phyloP scores from a whole-genome alignment of 202 grass and related monocot species.

The Carex sylvatica region DNA sequence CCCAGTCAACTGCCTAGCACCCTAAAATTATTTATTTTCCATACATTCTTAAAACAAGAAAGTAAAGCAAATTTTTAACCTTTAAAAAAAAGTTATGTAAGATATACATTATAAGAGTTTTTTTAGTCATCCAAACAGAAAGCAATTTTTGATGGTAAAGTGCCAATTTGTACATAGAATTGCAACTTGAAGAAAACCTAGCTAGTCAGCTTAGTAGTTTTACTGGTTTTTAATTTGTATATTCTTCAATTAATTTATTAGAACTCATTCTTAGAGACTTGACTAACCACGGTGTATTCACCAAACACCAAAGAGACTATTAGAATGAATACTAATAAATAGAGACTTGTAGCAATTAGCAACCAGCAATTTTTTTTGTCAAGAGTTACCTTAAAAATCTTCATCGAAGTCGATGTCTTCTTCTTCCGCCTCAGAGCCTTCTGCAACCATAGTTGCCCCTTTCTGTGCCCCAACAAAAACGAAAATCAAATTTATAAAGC shows the following conservation, averaged over 20 bases:
- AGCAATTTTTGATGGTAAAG: background rate
- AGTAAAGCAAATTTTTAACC: no score
- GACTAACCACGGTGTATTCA: background rate
- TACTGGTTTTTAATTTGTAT: no score
- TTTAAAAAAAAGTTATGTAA: no score
- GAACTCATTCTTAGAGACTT: background rate
- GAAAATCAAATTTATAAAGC: slow-evolving; percentile 9
- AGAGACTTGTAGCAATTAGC: background rate
- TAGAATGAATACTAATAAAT: background rate
- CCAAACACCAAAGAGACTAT: background rate
- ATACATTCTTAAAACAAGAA: no score
- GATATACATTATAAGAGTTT: no score
- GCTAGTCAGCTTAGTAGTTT: background rate
- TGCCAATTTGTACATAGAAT: background rate
- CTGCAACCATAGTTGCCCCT: slow-evolving; percentile 67
- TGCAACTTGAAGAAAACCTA: background rate
- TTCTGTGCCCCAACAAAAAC: slow-evolving; percentile 46
- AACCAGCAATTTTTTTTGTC: background rate
- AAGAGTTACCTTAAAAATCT: slow-evolving; percentile 81
- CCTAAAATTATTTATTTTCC: no score
- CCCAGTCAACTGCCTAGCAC: no score
- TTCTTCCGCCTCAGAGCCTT: slow-evolving; percentile 80
- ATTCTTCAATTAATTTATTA: background rate
- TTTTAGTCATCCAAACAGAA: no score
- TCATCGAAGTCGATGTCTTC: slow-evolving; percentile 92